Percentiles rank a stretch among this genome's conserved stretches.
Evolutionary conservation across 345 rosid species (phyloP).

Genomic region (Microthlaspi erraticum): DNA sequence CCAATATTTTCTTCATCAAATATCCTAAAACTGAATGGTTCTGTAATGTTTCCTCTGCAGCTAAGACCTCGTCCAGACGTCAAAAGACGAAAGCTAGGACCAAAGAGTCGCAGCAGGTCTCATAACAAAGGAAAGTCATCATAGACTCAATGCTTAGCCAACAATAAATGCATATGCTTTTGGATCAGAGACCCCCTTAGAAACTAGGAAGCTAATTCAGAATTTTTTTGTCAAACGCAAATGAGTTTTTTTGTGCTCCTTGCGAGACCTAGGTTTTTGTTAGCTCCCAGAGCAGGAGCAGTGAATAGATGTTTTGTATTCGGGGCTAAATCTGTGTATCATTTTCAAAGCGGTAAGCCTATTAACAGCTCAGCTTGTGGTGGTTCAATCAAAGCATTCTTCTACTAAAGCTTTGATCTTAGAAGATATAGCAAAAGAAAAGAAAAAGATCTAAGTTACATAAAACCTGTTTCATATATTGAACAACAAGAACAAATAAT

Average conservation of each 20-base stretch:
- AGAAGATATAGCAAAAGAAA: not conserved
- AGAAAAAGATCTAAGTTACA: constrained; percentile 16
- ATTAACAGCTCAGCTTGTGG: not conserved
- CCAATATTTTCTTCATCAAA: not conserved
- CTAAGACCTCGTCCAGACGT: constrained; percentile 57
- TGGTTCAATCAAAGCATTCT: constrained; percentile 8
- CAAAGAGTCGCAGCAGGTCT: constrained; percentile 16
- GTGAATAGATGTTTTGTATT: constrained; percentile 24
- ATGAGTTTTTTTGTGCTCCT: constrained; percentile 14
- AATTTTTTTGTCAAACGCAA: constrained; percentile 10
- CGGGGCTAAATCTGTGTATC: constrained; percentile 1
- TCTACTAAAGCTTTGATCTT: constrained; percentile 29
- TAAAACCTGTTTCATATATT: constrained; percentile 5
- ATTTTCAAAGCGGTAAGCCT: constrained; percentile 22
- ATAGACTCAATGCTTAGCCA: constrained; percentile 10
- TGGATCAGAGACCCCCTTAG: constrained; percentile 10
- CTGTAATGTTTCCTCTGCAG: constrained; percentile 46
- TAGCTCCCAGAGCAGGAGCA: constrained; percentile 28
- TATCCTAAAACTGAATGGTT: constrained; percentile 26
- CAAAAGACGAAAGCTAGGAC: constrained; percentile 48
- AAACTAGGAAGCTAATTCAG: not conserved
- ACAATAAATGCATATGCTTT: constrained; percentile 5
- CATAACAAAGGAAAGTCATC: constrained; percentile 23
- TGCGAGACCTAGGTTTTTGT: constrained; percentile 11
- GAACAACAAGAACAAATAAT: constrained; percentile 32